Evolutionary conservation across 441 rosid genomes (phyloP).

Genomic region (Bruguiera hainesii): DNA sequence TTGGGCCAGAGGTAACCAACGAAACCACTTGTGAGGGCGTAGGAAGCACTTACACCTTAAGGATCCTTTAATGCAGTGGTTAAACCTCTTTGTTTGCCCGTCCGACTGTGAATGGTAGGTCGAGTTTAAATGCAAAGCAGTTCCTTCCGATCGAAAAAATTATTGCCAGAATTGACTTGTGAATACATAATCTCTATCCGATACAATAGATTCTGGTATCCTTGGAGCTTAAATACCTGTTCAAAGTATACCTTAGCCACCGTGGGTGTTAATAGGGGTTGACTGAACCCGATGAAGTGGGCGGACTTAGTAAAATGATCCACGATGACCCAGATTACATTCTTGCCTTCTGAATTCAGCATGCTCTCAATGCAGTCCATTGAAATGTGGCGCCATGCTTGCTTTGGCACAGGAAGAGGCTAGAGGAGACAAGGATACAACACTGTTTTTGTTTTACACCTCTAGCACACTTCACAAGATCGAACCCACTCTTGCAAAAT

Average conservation of each 20-base stretch:
- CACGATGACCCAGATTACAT: neutral
- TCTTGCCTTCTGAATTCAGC: neutral
- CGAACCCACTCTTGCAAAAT: too few relatives aligned
- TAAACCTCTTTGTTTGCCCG: neutral
- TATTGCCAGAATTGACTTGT: neutral
- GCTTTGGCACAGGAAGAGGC: neutral
- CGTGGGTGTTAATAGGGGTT: neutral
- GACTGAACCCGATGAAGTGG: neutral
- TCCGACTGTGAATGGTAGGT: neutral
- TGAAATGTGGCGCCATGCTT: neutral
- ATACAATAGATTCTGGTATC: neutral
- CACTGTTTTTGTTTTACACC: too few relatives aligned
- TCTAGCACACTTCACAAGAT: too few relatives aligned
- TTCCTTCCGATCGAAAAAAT: neutral
- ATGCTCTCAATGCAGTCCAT: neutral
- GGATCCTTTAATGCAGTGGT: neutral
- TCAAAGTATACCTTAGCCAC: too few relatives aligned
- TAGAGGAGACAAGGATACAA: neutral
- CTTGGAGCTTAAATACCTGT: neutral
- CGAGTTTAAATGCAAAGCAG: too few relatives aligned
- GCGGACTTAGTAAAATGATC: neutral
- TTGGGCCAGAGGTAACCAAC: neutral
- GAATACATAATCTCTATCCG: neutral
- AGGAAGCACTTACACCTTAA: neutral
- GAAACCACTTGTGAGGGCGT: neutral